Evolutionary conservation across 1,284 basidiomycete species (phyloP).

Genomic region (Veloporphyrellus conicus): DNA sequence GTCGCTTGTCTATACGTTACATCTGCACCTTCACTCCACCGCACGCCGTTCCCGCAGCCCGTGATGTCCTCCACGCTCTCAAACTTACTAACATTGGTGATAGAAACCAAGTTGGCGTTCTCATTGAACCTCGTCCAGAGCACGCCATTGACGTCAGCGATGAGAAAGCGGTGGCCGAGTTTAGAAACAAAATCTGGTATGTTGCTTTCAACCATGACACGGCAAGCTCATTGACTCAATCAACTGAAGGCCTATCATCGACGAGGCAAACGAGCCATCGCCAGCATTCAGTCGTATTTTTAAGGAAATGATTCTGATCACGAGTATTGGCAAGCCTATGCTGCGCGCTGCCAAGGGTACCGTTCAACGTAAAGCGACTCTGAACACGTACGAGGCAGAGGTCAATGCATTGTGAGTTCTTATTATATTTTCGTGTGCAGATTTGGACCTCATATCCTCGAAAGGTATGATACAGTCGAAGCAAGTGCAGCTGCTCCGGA

Average conservation of each 20-base stretch:
- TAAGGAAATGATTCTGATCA: conserved; percentile 30
- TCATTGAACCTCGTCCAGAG: conserved; percentile 26
- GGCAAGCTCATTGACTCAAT: too few relatives aligned
- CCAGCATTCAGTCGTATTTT: conserved; percentile 31
- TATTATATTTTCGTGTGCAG: background rate
- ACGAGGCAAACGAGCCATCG: conserved; percentile 28
- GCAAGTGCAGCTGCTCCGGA: conserved; percentile 14
- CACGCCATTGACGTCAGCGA: conserved; percentile 22
- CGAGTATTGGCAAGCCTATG: conserved; percentile 20
- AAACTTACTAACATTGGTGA: too few relatives aligned
- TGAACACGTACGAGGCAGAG: conserved; percentile 25
- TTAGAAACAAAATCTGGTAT: conserved; percentile 29
- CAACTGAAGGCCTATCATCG: conserved; percentile 25
- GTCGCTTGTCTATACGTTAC: too few relatives aligned
- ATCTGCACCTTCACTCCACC: too few relatives aligned
- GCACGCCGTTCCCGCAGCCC: too few relatives aligned
- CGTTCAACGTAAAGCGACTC: conserved; percentile 20
- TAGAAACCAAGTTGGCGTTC: conserved; percentile 22
- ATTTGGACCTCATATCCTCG: background rate
- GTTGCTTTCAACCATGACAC: too few relatives aligned
- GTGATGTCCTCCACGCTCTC: too few relatives aligned
- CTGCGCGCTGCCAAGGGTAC: conserved; percentile 25
- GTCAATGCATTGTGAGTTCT: conserved; percentile 26
- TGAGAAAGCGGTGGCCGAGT: conserved; percentile 14
- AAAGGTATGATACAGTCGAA: conserved; percentile 31